phyloP scores from a whole-genome alignment of 108 stramenopile genomes.

The Stephanodiscus triporus region DNA sequence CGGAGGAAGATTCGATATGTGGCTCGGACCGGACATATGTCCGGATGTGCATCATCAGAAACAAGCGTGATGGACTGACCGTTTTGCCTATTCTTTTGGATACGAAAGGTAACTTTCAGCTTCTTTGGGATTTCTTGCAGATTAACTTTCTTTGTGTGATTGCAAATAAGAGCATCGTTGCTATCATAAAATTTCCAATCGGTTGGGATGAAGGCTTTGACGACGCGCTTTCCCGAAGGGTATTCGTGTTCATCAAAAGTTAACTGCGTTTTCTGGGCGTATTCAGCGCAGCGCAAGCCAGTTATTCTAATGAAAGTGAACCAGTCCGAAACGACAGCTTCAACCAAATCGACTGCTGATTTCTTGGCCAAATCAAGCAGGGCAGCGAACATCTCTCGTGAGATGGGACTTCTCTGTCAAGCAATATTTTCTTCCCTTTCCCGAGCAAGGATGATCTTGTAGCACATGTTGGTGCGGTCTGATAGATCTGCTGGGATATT shows the following conservation, averaged over 20 bases:
- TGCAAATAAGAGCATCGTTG: not conserved
- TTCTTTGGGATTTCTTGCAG: not conserved
- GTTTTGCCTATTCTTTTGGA: conserved; percentile 26
- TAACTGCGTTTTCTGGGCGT: conserved; percentile 2
- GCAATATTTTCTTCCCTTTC: conserved; percentile 16
- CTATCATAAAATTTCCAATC: conserved; percentile 1
- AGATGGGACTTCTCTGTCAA: conserved; percentile 3
- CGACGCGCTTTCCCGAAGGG: conserved; percentile 2
- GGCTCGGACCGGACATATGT: conserved; percentile 9
- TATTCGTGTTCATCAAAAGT: conserved; percentile 5
- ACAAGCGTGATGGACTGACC: conserved; percentile 2
- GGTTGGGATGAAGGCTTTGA: conserved; percentile 6
- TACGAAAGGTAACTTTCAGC: not conserved
- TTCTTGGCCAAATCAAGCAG: not conserved
- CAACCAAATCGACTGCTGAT: not conserved
- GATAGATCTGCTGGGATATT: not conserved
- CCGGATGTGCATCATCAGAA: not conserved
- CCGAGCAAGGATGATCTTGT: not conserved
- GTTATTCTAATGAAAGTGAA: not conserved
- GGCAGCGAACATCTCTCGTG: conserved; percentile 1
- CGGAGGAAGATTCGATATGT: not conserved
- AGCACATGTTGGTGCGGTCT: not conserved
- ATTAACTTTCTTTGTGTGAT: not conserved
- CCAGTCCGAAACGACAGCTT: not conserved
- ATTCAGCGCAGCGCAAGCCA: conserved; percentile 8